Conservation (phyloP, 2,329 filamentous ascomycete species). For the Fusarium bactridioides region DNA sequence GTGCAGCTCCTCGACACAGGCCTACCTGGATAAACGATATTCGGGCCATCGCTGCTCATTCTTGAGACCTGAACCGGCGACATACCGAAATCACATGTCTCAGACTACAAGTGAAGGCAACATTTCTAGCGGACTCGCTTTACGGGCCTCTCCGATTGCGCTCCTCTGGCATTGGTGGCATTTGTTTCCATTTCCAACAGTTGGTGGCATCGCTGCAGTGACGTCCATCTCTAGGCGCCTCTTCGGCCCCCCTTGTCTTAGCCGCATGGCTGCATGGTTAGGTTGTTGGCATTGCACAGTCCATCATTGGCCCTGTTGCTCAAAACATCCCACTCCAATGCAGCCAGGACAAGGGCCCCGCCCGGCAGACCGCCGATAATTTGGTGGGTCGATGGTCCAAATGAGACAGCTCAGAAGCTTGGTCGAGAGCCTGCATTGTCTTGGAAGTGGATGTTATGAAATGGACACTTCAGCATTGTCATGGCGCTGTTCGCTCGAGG, state of each 20-base stretch:
- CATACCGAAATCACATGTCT: constrained; percentile 21
- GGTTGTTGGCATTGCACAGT: constrained; percentile 34
- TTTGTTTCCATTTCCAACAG: constrained; percentile 21
- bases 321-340: constrained; percentile 32
- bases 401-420: constrained; percentile 33
- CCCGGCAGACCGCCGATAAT: constrained; percentile 24
- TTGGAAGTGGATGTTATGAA: constrained; percentile 7
- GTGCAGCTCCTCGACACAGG: neutral
- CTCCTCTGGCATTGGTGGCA: constrained; percentile 29
- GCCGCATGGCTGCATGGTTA: constrained; percentile 32
- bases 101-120: constrained; percentile 2
- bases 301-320: constrained; percentile 35
- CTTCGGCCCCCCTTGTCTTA: constrained; percentile 36
- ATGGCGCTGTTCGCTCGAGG: neutral
- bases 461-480: constrained; percentile 8
- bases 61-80: constrained; percentile 1
- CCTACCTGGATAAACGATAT: neutral
- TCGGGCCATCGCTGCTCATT: constrained; percentile 12
- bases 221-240: constrained; percentile 33
- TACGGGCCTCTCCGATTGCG: constrained; percentile 19
- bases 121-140: constrained; percentile 3
- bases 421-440: constrained; percentile 30
- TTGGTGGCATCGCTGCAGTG: constrained; percentile 34
- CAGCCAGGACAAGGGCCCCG: constrained; percentile 21
- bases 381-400: constrained; percentile 30